These are phyloP conservation scores for Parachlorella kessleri DNA, from an alignment of 139 green algal genomes.

Conservation along the genomic window DNA sequence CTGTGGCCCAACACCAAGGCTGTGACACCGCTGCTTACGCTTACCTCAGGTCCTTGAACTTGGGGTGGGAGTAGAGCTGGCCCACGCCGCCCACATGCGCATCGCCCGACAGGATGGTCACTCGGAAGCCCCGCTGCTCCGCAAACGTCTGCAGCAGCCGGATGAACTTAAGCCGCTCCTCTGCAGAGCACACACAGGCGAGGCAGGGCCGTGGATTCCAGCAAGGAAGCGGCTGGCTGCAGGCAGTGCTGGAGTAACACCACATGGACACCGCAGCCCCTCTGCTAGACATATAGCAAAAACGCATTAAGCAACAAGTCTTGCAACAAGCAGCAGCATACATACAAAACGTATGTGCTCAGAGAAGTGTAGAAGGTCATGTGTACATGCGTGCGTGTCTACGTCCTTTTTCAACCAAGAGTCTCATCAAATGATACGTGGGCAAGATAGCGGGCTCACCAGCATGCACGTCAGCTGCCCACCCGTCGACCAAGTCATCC, in stretches of 20 bases:
- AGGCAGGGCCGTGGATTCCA: background rate
- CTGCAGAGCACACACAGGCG: background rate
- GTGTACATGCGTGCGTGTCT: too few species aligned
- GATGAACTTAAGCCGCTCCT: slow-evolving; percentile 44
- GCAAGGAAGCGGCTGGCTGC: background rate
- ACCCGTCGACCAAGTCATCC: slow-evolving; percentile 44
- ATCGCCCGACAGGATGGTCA: slow-evolving; percentile 52
- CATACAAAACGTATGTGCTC: too few species aligned
- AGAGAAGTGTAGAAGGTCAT: too few species aligned
- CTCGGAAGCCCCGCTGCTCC: slow-evolving; percentile 7
- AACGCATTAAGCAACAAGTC: too few species aligned
- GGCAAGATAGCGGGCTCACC: too few species aligned
- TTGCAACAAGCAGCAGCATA: too few species aligned
- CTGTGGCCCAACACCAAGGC: too few species aligned
- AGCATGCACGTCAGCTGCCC: slow-evolving; percentile 32
- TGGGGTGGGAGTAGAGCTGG: slow-evolving; percentile 48
- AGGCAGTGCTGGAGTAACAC: background rate
- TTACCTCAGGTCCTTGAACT: slow-evolving; percentile 25
- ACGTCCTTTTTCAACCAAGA: too few species aligned
- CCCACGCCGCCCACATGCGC: slow-evolving; percentile 50
- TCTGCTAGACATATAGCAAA: background rate
- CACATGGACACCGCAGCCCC: too few species aligned
- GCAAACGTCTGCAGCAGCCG: slow-evolving; percentile 39
- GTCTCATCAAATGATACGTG: too few species aligned
- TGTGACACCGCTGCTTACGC: too few species aligned